A percentile compares a stretch with the other conserved stretches of the same genome.
Evolutionary conservation across 2,329 filamentous ascomycete genomes (phyloP).

Genomic region (Leptographium galeiforme): DNA sequence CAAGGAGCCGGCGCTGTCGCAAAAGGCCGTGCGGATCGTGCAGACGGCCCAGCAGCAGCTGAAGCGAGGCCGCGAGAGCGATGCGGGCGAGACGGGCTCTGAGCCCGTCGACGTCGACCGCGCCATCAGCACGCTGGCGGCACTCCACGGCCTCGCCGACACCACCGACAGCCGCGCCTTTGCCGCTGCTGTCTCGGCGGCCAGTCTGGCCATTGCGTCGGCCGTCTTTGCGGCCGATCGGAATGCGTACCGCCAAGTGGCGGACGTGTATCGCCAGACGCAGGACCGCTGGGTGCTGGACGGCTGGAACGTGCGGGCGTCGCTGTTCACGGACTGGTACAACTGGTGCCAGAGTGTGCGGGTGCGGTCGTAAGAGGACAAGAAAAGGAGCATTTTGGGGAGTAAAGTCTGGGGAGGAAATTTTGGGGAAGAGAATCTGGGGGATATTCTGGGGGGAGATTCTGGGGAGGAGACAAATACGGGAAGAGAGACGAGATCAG

Average conservation of each 20-base stretch:
- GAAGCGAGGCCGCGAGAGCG: constrained; percentile 26
- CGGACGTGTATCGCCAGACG: constrained; percentile 50
- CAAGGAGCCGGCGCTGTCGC: constrained; percentile 58
- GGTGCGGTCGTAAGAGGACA: background rate
- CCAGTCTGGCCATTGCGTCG: constrained; percentile 54
- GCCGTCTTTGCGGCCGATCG: constrained; percentile 43
- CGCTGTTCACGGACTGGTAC: constrained; percentile 59
- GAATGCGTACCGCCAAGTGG: constrained; percentile 38
- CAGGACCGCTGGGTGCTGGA: constrained; percentile 46
- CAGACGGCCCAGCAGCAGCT: constrained; percentile 56
- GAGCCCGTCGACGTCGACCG: constrained; percentile 24
- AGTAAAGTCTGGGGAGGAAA: background rate
- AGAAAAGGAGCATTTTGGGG: background rate
- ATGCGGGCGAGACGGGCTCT: constrained; percentile 19
- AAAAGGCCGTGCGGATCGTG: constrained; percentile 61
- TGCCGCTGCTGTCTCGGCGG: constrained; percentile 59
- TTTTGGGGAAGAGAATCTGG: too few species aligned
- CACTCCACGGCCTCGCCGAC: constrained; percentile 50
- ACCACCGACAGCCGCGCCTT: constrained; percentile 48
- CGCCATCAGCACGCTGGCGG: constrained; percentile 44
- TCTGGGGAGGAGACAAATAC: background rate
- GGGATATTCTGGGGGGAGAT: too few species aligned
- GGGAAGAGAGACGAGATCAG: background rate
- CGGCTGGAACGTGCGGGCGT: constrained; percentile 45
- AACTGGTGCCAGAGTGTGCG: constrained; percentile 42